Evolutionary conservation across 345 rosid species (phyloP), one percentile per base, ranked within the genome.

Genomic region (Ceriops decandra): DNA sequence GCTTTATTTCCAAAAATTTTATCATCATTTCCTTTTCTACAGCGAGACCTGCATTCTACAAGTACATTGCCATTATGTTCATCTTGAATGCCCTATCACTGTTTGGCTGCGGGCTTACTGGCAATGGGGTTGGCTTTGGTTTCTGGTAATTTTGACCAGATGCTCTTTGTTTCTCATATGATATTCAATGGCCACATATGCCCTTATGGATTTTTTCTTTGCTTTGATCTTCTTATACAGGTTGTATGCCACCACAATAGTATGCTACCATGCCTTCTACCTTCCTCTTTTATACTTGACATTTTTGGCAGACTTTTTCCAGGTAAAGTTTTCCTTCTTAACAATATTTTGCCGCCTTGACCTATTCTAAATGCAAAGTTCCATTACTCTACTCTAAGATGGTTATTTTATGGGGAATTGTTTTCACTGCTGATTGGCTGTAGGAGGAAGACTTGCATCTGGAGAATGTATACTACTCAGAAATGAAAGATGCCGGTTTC

Each of bases 401-500:
- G 15, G 58, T 35, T 57, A 11, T 57, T 73, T 42, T 2, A 21
- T 13, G 26, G 31, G n/a, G 59, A 46, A 47, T 27, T 57, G 9
- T 26, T 66, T 11, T 35, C 15, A 38, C 57, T 59, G 54, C 63
- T 72, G 59, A 36, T 42, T 68, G 62, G 47, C 16, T 78, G 61
- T 77, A 93, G 96, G 97, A 90, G 78, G 97, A 87, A 59, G 96
- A 89, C 71, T 63, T 93, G 80, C 84, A 81, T 58, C 77, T 93
- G 71, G 98, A 90, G 81, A 87, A 83, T 70, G 90, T 83, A 22
- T 86, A 87, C 86, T 93, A 90, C 84, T 93, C 98, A 3, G 97
- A 93, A 77, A 90, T 90, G 98, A 89, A 89, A 77, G 97, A 93
- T 79, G 98, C 96, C 1, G 98, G 96, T 38, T 90, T 88, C 80